Base-by-base conservation (phyloP, 805 yeast species). In the Candida maesae region DNA sequence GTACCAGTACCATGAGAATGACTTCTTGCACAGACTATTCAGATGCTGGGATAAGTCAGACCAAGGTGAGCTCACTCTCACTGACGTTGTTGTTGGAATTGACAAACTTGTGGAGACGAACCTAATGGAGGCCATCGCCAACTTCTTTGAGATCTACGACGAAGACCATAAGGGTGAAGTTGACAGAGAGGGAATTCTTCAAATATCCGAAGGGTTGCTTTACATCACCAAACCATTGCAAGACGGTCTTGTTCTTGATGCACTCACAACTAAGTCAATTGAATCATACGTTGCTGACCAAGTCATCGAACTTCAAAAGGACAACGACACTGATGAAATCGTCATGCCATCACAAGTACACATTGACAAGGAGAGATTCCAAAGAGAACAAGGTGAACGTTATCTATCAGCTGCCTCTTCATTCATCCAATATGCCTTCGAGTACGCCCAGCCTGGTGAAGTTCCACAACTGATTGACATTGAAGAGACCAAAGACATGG, bases 151-250 rank as follows among this genome's bases (percentile, higher is more conserved):
- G 15, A 65, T 91, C 8, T 93, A 85, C 57, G 93, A 84, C 58
- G 66, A 66, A 11, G 73, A 74, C 7, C 65, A 68, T 1, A 71
- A 68, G 23, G 88, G 84, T 0, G 73, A 68, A 42, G 74, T 93
- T 32, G 82, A 79, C 45, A 70, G 89, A 36, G 96, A 87, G 46
- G 84, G 84, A 0, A 85, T 93, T 5, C 66, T 93, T 33, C 81
- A 80, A 47, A 74, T 90, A 42, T 88, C 96, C 0, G 99, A 93
- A 58, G 98, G 91, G 35, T 64, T 91, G 29, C 65, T 91, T 11
- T 83, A 77, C 52, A 71, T 93, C 26, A 89, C 96, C 0, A 73
- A 82, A 30, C 95, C 96, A 2, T 84, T 93, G 82, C 80, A 88
- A 53, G 88, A 86, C 47, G 90, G 82, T 6, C 61, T 61, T 35